Conservation (phyloP, 2,329 filamentous ascomycete species). For the Arthroderma uncinatum region DNA sequence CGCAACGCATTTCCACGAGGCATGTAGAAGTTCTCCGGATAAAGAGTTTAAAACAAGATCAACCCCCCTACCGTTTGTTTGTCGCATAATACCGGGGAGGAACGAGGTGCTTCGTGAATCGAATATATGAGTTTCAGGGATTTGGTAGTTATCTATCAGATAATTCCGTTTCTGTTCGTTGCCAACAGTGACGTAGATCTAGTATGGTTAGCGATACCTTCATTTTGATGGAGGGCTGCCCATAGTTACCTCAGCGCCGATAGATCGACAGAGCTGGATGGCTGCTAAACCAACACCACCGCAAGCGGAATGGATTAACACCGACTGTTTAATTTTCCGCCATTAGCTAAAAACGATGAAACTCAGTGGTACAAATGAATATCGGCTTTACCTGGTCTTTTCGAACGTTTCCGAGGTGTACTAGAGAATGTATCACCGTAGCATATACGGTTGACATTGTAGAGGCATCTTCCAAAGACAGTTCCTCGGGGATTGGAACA, state of each 20-base stretch:
- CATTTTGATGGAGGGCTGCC: background rate
- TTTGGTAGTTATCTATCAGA: background rate
- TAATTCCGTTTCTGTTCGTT: conserved; percentile 1
- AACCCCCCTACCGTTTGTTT: conserved; percentile 18
- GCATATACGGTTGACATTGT: conserved; percentile 19
- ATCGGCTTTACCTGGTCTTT: background rate
- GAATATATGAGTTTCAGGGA: conserved; percentile 17
- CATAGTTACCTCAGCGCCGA: conserved; percentile 7
- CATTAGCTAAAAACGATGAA: background rate
- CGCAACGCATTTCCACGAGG: conserved; percentile 21
- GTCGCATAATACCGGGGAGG: conserved; percentile 12
- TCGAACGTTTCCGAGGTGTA: conserved; percentile 16
- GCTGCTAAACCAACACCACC: conserved; percentile 18
- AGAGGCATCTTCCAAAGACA: conserved; percentile 22
- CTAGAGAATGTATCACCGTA: conserved; percentile 20
- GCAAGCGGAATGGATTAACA: conserved; percentile 22
- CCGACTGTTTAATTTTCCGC: background rate
- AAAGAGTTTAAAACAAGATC: conserved; percentile 24
- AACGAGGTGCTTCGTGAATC: conserved; percentile 19
- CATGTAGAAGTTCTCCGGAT: conserved; percentile 21
- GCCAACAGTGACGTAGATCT: conserved; percentile 15
- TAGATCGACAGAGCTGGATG: conserved; percentile 16
- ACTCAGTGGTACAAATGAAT: too few relatives aligned
- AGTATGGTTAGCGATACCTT: background rate
- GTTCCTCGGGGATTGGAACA: conserved; percentile 17